Percentiles rank a stretch among this genome's conserved stretches.
phyloP scores from a whole-genome alignment of 495 filamentous ascomycete species.

The Tuber umbilicatum region DNA sequence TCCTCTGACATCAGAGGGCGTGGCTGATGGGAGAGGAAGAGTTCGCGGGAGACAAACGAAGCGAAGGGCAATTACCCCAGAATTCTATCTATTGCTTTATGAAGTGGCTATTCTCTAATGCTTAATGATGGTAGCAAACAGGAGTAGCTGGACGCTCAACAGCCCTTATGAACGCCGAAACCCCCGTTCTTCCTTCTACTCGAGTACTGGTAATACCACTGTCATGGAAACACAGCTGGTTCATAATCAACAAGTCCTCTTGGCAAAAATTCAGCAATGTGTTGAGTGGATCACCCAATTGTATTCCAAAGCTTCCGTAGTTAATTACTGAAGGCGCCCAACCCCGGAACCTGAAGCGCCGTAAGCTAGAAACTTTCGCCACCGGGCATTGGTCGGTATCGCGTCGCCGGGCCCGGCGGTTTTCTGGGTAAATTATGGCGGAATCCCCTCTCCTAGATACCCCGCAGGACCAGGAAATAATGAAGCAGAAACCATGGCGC shows the following conservation, averaged over 20 bases:
- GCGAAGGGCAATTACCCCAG: not conserved
- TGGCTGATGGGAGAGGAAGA: not conserved
- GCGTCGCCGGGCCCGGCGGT: too few species aligned
- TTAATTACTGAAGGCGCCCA: not conserved
- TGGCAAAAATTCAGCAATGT: not conserved
- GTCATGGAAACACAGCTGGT: not conserved
- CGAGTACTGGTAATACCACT: too few species aligned
- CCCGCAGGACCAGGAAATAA: too few species aligned
- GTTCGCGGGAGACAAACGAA: not conserved
- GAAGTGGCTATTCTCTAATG: not conserved
- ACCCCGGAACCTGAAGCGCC: not conserved
- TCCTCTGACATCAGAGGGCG: not conserved
- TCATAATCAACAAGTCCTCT: not conserved
- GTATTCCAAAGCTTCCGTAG: not conserved
- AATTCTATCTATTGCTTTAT: not conserved
- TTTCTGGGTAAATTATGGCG: too few species aligned
- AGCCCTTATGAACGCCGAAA: not conserved
- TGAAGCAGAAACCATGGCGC: too few species aligned
- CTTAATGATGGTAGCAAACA: not conserved
- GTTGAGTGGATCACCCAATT: not conserved
- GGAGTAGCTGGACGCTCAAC: not conserved
- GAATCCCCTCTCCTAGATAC: too few species aligned
- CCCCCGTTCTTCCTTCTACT: not conserved
- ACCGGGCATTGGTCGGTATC: not conserved
- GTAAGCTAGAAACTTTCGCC: not conserved